These are phyloP conservation scores for Elasticomyces elasticus DNA, from an alignment of 495 filamentous ascomycete species.

Conservation along the genomic window DNA sequence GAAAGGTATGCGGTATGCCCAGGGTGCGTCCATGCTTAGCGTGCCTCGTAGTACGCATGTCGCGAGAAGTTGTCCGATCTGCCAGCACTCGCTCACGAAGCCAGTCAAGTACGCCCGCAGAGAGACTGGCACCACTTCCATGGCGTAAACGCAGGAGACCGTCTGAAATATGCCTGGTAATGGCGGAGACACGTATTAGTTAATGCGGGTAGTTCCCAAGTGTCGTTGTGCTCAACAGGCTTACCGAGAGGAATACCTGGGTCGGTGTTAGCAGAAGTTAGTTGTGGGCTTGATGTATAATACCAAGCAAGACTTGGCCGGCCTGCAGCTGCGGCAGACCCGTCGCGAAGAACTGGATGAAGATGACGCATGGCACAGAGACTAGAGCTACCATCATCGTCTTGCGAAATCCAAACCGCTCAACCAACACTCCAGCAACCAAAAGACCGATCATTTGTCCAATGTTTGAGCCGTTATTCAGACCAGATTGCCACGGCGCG, in stretches of 20 bases:
- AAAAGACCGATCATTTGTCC: conserved; percentile 69
- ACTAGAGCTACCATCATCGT: conserved; percentile 60
- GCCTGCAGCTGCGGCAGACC: conserved; percentile 61
- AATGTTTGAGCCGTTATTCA: conserved; percentile 54
- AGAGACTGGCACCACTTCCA: conserved; percentile 49
- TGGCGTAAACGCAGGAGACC: conserved; percentile 61
- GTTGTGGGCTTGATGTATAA: background rate
- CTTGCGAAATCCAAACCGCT: conserved; percentile 56
- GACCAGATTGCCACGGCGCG: conserved; percentile 58
- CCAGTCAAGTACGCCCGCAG: conserved; percentile 36
- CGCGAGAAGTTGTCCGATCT: conserved; percentile 15
- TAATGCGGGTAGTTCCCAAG: too few relatives aligned
- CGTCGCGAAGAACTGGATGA: conserved; percentile 67
- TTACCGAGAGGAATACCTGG: background rate
- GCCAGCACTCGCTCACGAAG: conserved; percentile 12
- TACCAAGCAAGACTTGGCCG: conserved; percentile 61
- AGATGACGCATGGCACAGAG: conserved; percentile 57
- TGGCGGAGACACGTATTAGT: too few relatives aligned
- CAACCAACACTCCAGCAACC: conserved; percentile 64
- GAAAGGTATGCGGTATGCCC: conserved; percentile 62
- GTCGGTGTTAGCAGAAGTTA: conserved; percentile 39
- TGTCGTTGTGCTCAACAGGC: conserved; percentile 45
- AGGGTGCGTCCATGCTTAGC: conserved; percentile 41
- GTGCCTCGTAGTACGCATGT: conserved; percentile 7
- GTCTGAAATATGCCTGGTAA: conserved; percentile 37